phyloP scores from a whole-genome alignment of 257 asterid species.

The Solanum piurae region DNA sequence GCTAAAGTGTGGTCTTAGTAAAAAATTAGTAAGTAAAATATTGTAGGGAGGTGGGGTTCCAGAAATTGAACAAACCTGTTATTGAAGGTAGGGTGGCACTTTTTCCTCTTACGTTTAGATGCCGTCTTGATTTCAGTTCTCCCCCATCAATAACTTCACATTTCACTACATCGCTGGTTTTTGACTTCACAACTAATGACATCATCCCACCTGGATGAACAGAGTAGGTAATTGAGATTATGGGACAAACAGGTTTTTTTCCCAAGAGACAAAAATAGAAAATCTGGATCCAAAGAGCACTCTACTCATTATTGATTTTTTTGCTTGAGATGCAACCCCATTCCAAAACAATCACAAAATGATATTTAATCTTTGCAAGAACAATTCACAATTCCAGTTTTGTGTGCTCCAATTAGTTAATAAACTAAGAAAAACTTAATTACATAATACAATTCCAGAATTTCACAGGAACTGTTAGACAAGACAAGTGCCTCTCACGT shows the following conservation, averaged over 20 bases:
- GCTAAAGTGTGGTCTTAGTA: not conserved
- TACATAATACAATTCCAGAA: not conserved
- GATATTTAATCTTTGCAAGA: not conserved
- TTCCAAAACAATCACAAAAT: not conserved
- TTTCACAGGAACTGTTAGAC: not conserved
- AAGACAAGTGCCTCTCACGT: not conserved
- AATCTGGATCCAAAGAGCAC: not conserved
- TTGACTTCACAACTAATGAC: conserved; percentile 84
- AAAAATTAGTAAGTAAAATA: not conserved
- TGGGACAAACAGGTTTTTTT: not conserved
- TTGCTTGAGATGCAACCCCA: not conserved
- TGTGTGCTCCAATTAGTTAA: not conserved
- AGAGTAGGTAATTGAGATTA: not conserved
- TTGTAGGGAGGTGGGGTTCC: not conserved
- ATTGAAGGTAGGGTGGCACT: conserved; percentile 97
- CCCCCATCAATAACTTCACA: conserved; percentile 94
- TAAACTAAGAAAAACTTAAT: not conserved
- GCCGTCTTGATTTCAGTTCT: conserved; percentile 90
- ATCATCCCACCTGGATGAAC: conserved; percentile 81
- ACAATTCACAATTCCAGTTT: not conserved
- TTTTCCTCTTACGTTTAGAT: conserved; percentile 93
- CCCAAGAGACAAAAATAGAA: not conserved
- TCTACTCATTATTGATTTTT: not conserved
- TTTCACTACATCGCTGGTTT: conserved; percentile 55
- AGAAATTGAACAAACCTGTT: conserved; percentile 48